Base-by-base conservation (phyloP, 305 asterid species). In the Fraxinus greggii region DNA sequence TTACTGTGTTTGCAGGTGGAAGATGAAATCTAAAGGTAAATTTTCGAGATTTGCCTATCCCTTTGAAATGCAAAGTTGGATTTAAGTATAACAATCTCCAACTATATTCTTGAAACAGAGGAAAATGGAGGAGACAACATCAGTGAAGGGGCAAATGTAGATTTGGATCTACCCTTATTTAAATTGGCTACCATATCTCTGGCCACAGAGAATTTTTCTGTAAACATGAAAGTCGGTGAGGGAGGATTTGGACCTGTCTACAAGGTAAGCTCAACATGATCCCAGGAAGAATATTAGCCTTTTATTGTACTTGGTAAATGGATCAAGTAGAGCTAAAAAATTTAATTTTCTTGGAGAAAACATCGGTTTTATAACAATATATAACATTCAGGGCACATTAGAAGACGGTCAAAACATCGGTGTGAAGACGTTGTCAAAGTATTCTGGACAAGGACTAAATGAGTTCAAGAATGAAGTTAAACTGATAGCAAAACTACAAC, bases 231-330 rank as follows among this genome's bases (percentile, higher is more conserved):
- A 86, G 86, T 90, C 0, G 93, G 91, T 28, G 88, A 87, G 84
- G 93, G 92, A 24, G 92, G 92, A n/a, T 90, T 83, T 36, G 89
- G 92, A 77, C 91, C 89, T 33, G 92, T 87, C 36, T 90, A 86
- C 87, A 83, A 86, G 92, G 91, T 89, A 84, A 78, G 63, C 67
- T 83, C 23, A 32, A 74, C 56, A 78, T 69, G 42, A 13, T 19
- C 15, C 61, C 72, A 24, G 31, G 48, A 72, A 9, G n/a, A 67
- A 59, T 24, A 61, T 54, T 56, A 19, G 28, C 28, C 67, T 56
- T 56, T 5, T 56, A 56, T n/a, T n/a, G 65, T 54, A n/a, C 65
- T 54, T 54, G 65, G 65, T 54, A 19, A 48, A 51, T 15, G 7
- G 61, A 51, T 17, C 7, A 51, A 17, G 61, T 17, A 51, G 59